Conservation (phyloP, 2,329 filamentous ascomycete species). For the Colletotrichum abscissum region DNA sequence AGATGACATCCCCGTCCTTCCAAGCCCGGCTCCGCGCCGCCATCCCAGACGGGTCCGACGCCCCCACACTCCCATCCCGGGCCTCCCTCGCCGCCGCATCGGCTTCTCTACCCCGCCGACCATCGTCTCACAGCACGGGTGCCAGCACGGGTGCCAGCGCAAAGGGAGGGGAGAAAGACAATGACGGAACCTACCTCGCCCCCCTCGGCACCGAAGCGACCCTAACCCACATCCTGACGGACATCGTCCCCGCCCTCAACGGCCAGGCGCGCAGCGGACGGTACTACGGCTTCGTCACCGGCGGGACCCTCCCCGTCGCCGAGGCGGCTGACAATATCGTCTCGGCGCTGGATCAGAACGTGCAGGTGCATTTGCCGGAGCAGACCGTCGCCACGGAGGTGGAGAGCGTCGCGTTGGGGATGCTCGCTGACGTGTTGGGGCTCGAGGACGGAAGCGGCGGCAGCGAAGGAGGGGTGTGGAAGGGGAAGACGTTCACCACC, state of each 20-base stretch:
- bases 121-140: neutral
- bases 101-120: conserved; percentile 50
- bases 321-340: conserved; percentile 88
- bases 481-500: conserved; percentile 64
- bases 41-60: conserved; percentile 12
- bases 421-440: conserved; percentile 73
- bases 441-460: conserved; percentile 48
- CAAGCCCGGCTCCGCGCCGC: conserved; percentile 30
- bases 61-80: conserved; percentile 52
- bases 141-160: too few species aligned
- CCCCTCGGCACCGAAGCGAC: conserved; percentile 45
- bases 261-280: conserved; percentile 71
- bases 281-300: conserved; percentile 93
- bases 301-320: conserved; percentile 82
- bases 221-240: conserved; percentile 55
- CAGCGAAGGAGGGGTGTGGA: conserved; percentile 67
- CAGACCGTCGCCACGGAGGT: conserved; percentile 82
- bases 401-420: conserved; percentile 76
- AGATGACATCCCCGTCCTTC: conserved; percentile 19
- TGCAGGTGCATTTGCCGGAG: conserved; percentile 81
- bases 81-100: conserved; percentile 50
- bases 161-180: conserved; percentile 25
- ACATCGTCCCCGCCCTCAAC: conserved; percentile 72
- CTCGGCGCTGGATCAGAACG: conserved; percentile 83
- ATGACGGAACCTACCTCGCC: conserved; percentile 43